Percentiles rank a stretch among this genome's conserved stretches.
These are phyloP conservation scores for Brassica incana DNA, from an alignment of 345 rosid genomes.

Conservation along the genomic window DNA sequence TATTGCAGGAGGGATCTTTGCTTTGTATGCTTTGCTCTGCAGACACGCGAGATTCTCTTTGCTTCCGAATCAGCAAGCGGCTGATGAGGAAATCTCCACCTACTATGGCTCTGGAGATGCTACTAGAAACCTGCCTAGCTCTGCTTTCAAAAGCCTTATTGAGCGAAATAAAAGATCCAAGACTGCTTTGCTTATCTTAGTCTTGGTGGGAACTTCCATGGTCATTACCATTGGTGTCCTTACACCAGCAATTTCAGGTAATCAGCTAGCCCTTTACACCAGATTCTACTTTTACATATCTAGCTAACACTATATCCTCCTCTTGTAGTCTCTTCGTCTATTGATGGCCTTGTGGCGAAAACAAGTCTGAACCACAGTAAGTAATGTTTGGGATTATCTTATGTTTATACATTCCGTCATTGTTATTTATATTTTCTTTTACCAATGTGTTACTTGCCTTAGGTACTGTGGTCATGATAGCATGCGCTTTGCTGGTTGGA, in stretches of 20 bases:
- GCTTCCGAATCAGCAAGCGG: constrained; percentile 91
- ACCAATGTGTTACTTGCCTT: constrained; percentile 29
- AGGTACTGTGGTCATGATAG: constrained; percentile 75
- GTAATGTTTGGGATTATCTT: constrained; percentile 32
- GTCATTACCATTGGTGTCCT: constrained; percentile 64
- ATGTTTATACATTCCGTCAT: background rate
- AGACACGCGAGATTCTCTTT: constrained; percentile 75
- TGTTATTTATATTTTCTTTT: background rate
- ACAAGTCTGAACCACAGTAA: constrained; percentile 59
- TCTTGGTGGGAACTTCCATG: constrained; percentile 71
- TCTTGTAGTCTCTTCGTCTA: constrained; percentile 73
- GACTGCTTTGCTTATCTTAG: constrained; percentile 68
- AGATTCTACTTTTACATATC: constrained; percentile 7
- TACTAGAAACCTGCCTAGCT: constrained; percentile 45
- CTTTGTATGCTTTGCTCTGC: constrained; percentile 82
- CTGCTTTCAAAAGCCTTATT: constrained; percentile 52
- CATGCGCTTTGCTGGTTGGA: constrained; percentile 68
- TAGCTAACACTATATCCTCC: constrained; percentile 20
- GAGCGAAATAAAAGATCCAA: constrained; percentile 68
- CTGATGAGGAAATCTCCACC: constrained; percentile 86
- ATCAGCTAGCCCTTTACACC: background rate
- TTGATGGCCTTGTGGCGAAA: constrained; percentile 66
- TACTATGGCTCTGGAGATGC: constrained; percentile 57
- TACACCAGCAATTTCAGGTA: constrained; percentile 89
- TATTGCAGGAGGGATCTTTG: constrained; percentile 81